Evolutionary conservation across 345 rosid species (phyloP), one percentile per base, ranked within the genome.

Genomic region (Kernera saxatilis): DNA sequence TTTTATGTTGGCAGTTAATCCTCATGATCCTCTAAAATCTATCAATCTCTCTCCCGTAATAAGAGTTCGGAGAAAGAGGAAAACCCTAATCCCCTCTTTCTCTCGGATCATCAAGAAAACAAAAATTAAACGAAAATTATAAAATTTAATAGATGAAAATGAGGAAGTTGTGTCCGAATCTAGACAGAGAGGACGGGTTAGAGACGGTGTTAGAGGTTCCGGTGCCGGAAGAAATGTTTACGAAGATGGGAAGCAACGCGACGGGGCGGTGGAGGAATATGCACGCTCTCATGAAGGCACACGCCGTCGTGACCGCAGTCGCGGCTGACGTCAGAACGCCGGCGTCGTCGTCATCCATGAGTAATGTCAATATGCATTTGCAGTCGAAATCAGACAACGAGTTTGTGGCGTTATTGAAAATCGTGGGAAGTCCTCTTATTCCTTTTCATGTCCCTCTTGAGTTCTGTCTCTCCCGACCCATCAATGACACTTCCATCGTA

Each of bases 391-490:
- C 96, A 2, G 82, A 82, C 52, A 84, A 57, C 6, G 99, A 94
- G 83, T 91, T 94, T 68, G 75, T 88, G 71, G 91, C 99, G 3
- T 83, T 94, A 90, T 86, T 94, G 45, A 94, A 94, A 83, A 88
- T 89, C 17, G 96, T 94, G 21, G 96, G 99, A 7, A 81, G 92
- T 53, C 96, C 99, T 76, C 91, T 91, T 25, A 78, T 91, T 61
- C 96, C 99, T 25, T 89, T 88, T 26, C 95, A 86, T 60, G 82
- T 85, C 37, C 85, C 81, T 22, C 77, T 86, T 5, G 83, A 78
- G 45, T 78, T 55, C 14, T 80, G 77, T 22, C 80, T 86, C 57
- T 77, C 79, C 46, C 77, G 82, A 25, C 75, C 87, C 30, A 62
- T 89, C 67, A 83, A 73, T 5, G 78, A 86, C 67, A 60, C 82